These are phyloP conservation scores for Quercus gilva DNA, from an alignment of 306 rosid species.

Conservation along the genomic window DNA sequence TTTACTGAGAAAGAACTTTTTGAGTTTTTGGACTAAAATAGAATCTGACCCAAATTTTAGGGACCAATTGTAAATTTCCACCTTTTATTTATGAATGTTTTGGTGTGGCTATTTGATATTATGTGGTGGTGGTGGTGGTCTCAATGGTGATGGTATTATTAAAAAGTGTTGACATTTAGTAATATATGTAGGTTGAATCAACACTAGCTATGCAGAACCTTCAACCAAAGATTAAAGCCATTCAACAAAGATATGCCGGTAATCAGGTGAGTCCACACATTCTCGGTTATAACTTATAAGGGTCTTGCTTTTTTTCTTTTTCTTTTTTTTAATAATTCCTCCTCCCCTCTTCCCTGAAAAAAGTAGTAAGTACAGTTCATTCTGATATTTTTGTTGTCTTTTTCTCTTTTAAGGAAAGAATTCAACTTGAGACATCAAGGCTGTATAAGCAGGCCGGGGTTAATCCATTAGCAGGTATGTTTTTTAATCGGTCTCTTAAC, in stretches of 20 bases:
- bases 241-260: conserved; percentile 96
- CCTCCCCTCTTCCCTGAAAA: no score
- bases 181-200: conserved; percentile 74
- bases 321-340: conserved; percentile 1
- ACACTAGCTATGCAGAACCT: conserved; percentile 98
- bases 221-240: conserved; percentile 96
- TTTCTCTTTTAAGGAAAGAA: conserved; percentile 83
- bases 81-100: neutral
- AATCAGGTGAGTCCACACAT: conserved; percentile 68
- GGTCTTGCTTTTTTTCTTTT: neutral
- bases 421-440: conserved; percentile 98
- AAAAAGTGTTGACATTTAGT: conserved; percentile 10
- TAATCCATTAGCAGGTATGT: conserved; percentile 90
- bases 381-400: conserved; percentile 31
- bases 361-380: conserved; percentile 15
- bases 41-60: no score
- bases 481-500: neutral
- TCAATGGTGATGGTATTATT: neutral
- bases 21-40: no score
- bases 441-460: conserved; percentile 93
- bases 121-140: neutral
- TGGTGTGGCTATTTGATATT: neutral
- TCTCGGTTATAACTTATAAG: conserved; percentile 9
- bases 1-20: no score
- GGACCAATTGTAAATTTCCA: no score